phyloP scores from a whole-genome alignment of 1,284 basidiomycete genomes.

The Ganoderma boninense region DNA sequence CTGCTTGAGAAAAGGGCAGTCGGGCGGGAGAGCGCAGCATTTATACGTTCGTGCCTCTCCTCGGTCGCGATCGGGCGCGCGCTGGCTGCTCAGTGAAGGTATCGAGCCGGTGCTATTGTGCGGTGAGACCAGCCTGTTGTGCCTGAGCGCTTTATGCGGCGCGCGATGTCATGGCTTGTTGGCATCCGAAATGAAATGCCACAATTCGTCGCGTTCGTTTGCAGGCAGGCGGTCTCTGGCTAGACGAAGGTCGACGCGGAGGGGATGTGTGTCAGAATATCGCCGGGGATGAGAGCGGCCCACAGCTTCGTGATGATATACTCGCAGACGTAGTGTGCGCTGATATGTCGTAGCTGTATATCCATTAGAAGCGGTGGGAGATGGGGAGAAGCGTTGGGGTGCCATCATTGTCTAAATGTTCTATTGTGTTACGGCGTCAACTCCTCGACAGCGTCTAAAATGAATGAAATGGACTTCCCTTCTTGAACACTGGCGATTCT shows the following conservation, averaged over 20 bases:
- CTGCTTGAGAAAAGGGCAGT: conserved; percentile 16
- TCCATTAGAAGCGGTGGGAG: background rate
- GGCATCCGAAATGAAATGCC: background rate
- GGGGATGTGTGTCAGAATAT: conserved; percentile 4
- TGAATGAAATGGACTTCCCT: background rate
- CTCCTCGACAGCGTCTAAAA: background rate
- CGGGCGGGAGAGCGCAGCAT: conserved; percentile 2
- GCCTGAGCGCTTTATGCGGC: background rate
- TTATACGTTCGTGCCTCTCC: conserved; percentile 1
- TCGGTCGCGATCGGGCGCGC: background rate
- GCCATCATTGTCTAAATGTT: background rate
- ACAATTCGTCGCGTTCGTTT: background rate
- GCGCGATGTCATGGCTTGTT: background rate
- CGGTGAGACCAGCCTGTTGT: background rate
- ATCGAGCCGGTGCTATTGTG: background rate
- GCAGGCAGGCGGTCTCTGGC: background rate
- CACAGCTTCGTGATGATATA: background rate
- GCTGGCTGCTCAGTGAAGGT: background rate
- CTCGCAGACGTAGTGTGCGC: background rate
- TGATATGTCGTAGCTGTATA: background rate
- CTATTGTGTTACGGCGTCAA: background rate
- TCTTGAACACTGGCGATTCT: background rate
- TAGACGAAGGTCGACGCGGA: background rate
- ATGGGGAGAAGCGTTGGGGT: background rate
- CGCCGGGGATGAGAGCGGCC: background rate